These are phyloP conservation scores for Arctostaphylos glauca DNA, from an alignment of 148 eudicot species.

Conservation along the genomic window DNA sequence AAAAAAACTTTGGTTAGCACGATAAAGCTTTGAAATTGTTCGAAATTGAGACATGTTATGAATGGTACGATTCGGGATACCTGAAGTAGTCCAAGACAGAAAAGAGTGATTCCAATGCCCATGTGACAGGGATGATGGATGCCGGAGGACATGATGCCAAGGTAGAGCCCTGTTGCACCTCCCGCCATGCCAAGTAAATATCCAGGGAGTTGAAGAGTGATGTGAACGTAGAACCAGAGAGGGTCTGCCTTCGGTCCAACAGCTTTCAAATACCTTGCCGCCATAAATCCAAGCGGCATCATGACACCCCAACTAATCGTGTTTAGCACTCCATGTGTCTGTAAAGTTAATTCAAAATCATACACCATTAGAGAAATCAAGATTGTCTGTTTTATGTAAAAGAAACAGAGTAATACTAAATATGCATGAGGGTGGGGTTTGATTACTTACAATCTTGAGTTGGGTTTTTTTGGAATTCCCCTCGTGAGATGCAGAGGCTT, in stretches of 20 bases:
- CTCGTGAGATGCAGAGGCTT: neutral
- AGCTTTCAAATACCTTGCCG: conserved; percentile 2
- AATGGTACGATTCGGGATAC: neutral
- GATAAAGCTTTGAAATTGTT: neutral
- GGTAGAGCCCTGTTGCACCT: conserved; percentile 9
- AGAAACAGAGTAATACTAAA: too few species aligned
- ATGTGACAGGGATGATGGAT: neutral
- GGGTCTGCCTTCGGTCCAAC: too few species aligned
- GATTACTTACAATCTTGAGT: neutral
- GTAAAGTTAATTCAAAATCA: neutral
- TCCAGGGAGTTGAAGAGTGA: too few species aligned
- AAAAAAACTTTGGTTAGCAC: neutral
- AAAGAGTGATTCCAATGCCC: too few species aligned
- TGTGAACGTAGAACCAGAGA: too few species aligned
- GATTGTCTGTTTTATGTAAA: too few species aligned
- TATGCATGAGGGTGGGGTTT: too few species aligned
- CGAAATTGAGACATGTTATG: neutral
- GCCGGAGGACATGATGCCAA: neutral
- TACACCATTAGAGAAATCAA: too few species aligned
- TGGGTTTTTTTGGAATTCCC: too few species aligned
- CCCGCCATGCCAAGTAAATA: conserved; percentile 14
- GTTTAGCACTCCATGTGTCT: conserved; percentile 5
- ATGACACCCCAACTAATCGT: conserved; percentile 16
- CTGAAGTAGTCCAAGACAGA: too few species aligned
- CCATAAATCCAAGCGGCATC: conserved; percentile 18